These are phyloP conservation scores for Pistacia vera DNA, from an alignment of 345 rosid genomes.

Conservation along the genomic window DNA sequence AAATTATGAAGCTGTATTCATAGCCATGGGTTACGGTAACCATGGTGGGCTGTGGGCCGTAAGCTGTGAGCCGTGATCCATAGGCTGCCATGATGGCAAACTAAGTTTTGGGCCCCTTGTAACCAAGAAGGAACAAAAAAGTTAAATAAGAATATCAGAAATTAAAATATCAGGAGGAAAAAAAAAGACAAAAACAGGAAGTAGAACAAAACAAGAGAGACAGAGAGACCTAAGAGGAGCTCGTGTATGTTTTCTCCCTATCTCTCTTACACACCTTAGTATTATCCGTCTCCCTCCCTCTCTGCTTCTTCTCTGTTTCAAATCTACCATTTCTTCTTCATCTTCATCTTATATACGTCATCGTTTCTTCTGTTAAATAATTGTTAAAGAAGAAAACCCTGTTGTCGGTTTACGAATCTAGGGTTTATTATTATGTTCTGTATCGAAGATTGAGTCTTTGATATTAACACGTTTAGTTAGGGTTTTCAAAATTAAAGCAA, in stretches of 20 bases:
- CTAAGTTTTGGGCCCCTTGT: no score
- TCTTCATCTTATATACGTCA: neutral
- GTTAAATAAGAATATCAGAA: neutral
- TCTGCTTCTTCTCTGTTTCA: neutral
- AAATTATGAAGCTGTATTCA: no score
- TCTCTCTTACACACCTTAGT: constrained; percentile 39
- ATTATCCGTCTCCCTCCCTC: constrained; percentile 34
- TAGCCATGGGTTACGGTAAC: no score
- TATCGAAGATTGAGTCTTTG: neutral
- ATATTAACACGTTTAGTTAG: neutral
- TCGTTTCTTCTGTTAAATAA: neutral
- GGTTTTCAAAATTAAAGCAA: neutral
- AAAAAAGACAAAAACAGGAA: neutral
- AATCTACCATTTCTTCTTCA: neutral
- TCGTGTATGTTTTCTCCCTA: constrained; percentile 23
- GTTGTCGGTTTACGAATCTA: neutral
- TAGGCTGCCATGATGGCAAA: no score
- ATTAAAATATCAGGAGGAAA: neutral
- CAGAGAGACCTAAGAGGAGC: constrained; percentile 32
- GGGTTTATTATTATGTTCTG: neutral
- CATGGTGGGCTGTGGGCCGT: no score
- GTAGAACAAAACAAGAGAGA: constrained; percentile 29
- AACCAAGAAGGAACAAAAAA: neutral
- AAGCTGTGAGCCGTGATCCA: no score
- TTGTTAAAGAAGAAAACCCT: neutral